Conservation (phyloP, 805 yeast genomes). For the Ogataea polymorpha region DNA sequence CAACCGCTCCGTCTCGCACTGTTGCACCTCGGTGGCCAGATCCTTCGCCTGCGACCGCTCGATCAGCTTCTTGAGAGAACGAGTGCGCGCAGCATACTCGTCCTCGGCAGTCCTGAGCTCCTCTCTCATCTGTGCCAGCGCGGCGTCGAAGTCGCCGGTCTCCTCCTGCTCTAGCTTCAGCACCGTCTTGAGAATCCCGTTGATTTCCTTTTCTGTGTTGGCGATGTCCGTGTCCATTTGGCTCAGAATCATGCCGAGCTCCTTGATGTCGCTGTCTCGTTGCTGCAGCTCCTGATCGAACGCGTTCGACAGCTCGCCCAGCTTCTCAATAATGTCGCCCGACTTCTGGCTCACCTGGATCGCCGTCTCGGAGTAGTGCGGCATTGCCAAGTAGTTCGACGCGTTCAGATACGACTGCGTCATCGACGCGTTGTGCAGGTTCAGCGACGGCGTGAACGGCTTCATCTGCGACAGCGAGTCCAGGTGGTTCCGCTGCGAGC, state of each 20-base stretch:
- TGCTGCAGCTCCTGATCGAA: conserved; percentile 53
- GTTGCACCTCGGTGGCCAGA: conserved; percentile 41
- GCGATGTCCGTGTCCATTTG: conserved; percentile 34
- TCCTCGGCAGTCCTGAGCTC: conserved; percentile 18
- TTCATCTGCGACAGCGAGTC: conserved; percentile 27
- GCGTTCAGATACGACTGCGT: conserved; percentile 20
- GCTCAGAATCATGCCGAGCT: conserved; percentile 24
- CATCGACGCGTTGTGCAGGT: conserved; percentile 14
- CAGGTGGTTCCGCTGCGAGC: conserved; percentile 9
- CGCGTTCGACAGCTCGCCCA: conserved; percentile 44
- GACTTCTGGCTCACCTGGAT: conserved; percentile 51
- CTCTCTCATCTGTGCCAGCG: conserved; percentile 11
- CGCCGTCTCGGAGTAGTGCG: conserved; percentile 52
- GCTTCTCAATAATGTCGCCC: conserved; percentile 46
- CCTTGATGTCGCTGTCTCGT: conserved; percentile 36
- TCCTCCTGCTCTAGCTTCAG: conserved; percentile 14
- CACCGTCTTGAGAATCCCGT: conserved; percentile 35
- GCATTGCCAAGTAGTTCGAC: conserved; percentile 26
- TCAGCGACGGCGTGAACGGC: conserved; percentile 26
- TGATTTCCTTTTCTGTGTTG: conserved; percentile 30
- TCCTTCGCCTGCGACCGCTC: conserved; percentile 44
- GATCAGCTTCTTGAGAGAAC: conserved; percentile 26
- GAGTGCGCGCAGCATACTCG: conserved; percentile 20
- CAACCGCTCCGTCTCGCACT: conserved; percentile 31
- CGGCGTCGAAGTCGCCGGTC: conserved; percentile 28